Base-by-base conservation (phyloP, 352 stramenopile genomes). In the Phytophthora foliorum region DNA sequence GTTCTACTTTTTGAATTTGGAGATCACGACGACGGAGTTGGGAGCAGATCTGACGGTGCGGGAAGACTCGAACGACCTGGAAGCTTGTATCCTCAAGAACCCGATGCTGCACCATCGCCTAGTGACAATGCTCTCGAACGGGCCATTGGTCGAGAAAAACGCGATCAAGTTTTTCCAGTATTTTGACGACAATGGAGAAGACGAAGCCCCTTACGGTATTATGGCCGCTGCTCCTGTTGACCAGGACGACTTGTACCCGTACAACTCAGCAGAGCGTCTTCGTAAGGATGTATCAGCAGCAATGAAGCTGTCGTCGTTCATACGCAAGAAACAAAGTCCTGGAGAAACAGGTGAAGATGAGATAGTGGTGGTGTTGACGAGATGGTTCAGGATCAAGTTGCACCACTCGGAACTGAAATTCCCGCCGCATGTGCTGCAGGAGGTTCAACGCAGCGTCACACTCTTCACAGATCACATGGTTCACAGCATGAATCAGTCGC, bases 1-100 rank as follows among this genome's bases (percentile, higher is more conserved):
- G 13, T 77, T 81, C 36, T 86, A 79, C 49, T 74, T 78, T 14
- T 52, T 77, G 21, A 85, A 84, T 56, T 60, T 87, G 64, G 72
- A 85, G 58, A 83, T 83, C 54, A 76, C 67, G 6, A 67, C 78
- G 13, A 73, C 64, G 4, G 77, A 82, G 32, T 25, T 67, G 21
- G 51, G 78, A 21, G 62, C 62, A 11, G 69, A 79, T 54, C 60
- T 83, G 49, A 81, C 77, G 24, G 69, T 80, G 36, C 69, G 77
- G 39, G 74, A 85, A 36, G 77, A 85, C 36, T 69, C 65, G 32
- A 77, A 80, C 38, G 63, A 81, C 19, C 52, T 66, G 42, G 63
- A 66, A 19, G 57, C 19, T 10, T 27, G 36, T 16, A 51, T 17
- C 11, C 45, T 16, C 16, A 42, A 67, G n/a, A 59, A 63, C n/a